Percentiles rank a stretch among this genome's conserved stretches.
Conservation (phyloP, 345 rosid species). For the Eucalyptus marginata region DNA sequence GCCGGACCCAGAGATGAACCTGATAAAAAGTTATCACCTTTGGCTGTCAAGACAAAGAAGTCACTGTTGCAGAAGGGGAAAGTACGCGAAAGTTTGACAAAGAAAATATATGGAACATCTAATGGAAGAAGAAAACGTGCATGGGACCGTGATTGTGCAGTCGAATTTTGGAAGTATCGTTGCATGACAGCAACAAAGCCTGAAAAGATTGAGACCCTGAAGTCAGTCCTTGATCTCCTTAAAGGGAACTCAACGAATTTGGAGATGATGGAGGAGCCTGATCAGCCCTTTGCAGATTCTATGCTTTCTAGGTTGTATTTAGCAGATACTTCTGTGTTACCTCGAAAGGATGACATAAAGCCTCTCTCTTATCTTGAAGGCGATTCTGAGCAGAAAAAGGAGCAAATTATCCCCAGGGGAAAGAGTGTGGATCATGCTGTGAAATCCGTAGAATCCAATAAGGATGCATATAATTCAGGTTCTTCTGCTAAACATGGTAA, state of each 20-base stretch:
- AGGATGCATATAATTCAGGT: constrained; percentile 23
- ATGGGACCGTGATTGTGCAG: constrained; percentile 96
- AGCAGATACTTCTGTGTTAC: constrained; percentile 95
- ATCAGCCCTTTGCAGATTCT: constrained; percentile 42
- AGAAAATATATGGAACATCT: constrained; percentile 76
- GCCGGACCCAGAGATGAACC: constrained; percentile 54
- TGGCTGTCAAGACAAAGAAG: constrained; percentile 65
- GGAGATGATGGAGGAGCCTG: constrained; percentile 17
- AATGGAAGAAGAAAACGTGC: constrained; percentile 84
- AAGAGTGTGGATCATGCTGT: constrained; percentile 8
- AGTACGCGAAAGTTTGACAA: constrained; percentile 90
- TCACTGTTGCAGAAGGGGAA: constrained; percentile 89
- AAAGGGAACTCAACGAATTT: constrained; percentile 37
- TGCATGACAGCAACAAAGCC: constrained; percentile 65
- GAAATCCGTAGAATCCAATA: constrained; percentile 20
- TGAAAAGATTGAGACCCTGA: constrained; percentile 86
- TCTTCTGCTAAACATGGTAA: constrained; percentile 30
- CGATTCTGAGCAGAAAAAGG: constrained; percentile 11
- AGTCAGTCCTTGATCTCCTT: constrained; percentile 77
- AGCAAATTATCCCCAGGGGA: constrained; percentile 5
- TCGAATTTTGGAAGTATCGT: constrained; percentile 98
- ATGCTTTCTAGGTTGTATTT: constrained; percentile 87
- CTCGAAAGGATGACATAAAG: constrained; percentile 73
- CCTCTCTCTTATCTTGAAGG: constrained; percentile 50
- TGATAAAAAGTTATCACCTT: constrained; percentile 35